These are phyloP conservation scores for Starmera pachycereana DNA, from an alignment of 805 yeast species.

Conservation along the genomic window DNA sequence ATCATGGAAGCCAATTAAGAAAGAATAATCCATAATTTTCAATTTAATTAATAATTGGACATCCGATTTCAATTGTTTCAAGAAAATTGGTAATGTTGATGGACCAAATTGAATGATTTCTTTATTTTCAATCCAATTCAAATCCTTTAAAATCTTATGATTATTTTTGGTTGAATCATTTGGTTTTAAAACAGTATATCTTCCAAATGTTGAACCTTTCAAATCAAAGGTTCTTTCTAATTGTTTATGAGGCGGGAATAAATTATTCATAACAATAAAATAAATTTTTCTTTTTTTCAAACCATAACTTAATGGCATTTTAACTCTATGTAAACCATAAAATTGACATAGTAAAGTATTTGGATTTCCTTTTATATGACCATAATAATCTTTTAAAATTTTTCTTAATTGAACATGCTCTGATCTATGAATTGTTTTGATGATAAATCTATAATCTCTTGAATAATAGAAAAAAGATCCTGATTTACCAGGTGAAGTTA, in stretches of 20 bases:
- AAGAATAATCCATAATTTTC: conserved; percentile 93
- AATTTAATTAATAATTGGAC: conserved; percentile 59
- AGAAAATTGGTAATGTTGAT: conserved; percentile 42
- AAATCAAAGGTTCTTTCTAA: conserved; percentile 81
- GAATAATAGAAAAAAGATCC: conserved; percentile 96
- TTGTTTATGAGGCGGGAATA: conserved; percentile 88
- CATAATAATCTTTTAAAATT: conserved; percentile 65
- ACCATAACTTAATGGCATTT: conserved; percentile 54
- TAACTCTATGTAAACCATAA: conserved; percentile 89
- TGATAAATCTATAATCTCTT: conserved; percentile 85
- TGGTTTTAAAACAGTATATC: conserved; percentile 36
- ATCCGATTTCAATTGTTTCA: conserved; percentile 66
- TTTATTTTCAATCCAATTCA: conserved; percentile 71
- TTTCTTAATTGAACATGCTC: conserved; percentile 80
- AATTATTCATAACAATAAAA: conserved; percentile 92
- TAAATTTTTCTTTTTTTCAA: conserved; percentile 62
- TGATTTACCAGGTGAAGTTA: conserved; percentile 94
- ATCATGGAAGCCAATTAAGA: conserved; percentile 83
- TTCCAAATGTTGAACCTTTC: conserved; percentile 87
- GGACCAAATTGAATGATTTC: conserved; percentile 72
- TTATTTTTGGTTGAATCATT: conserved; percentile 9
- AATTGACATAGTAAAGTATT: conserved; percentile 89
- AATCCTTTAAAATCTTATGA: conserved; percentile 62
- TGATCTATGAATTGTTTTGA: conserved; percentile 88
- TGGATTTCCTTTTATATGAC: conserved; percentile 75